Conservation (phyloP, 1,139 yeast species). For the Petasospora fabianii region DNA sequence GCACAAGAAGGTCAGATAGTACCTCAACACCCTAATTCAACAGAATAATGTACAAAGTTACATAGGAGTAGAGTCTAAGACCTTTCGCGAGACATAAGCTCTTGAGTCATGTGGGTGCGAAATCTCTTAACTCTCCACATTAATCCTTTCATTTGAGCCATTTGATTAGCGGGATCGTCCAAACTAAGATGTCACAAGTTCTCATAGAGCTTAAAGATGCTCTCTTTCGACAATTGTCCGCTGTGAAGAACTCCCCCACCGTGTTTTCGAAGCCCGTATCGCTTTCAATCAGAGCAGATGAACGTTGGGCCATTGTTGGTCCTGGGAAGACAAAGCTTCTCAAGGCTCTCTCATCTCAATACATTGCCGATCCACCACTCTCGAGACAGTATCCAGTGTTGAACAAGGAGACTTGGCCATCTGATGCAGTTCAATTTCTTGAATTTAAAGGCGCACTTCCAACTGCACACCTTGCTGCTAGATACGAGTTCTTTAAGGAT, state of each 20-base stretch:
- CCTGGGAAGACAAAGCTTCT: conserved; percentile 42
- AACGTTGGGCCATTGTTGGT: conserved; percentile 53
- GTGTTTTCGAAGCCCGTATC: conserved; percentile 23
- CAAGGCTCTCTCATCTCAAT: conserved; percentile 41
- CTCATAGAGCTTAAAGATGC: conserved; percentile 21
- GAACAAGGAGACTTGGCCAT: conserved; percentile 40
- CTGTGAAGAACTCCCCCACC: conserved; percentile 10
- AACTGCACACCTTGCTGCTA: conserved; percentile 79
- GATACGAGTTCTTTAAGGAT: conserved; percentile 85
- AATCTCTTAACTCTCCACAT: too few species aligned
- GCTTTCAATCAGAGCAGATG: conserved; percentile 31
- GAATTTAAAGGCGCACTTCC: conserved; percentile 64
- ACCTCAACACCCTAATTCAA: too few species aligned
- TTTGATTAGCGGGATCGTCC: too few species aligned
- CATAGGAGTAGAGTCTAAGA: too few species aligned
- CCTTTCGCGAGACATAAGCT: too few species aligned
- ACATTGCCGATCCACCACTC: conserved; percentile 49
- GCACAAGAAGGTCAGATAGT: too few species aligned
- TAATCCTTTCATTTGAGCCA: too few species aligned
- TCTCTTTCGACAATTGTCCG: conserved; percentile 14
- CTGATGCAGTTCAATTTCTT: conserved; percentile 46
- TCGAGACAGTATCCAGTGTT: conserved; percentile 56
- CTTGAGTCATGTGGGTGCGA: too few species aligned
- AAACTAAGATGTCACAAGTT: background rate
- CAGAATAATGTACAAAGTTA: too few species aligned